Conservation (phyloP, 2,329 filamentous ascomycete genomes). For the Pyrenochaeta sp. region DNA sequence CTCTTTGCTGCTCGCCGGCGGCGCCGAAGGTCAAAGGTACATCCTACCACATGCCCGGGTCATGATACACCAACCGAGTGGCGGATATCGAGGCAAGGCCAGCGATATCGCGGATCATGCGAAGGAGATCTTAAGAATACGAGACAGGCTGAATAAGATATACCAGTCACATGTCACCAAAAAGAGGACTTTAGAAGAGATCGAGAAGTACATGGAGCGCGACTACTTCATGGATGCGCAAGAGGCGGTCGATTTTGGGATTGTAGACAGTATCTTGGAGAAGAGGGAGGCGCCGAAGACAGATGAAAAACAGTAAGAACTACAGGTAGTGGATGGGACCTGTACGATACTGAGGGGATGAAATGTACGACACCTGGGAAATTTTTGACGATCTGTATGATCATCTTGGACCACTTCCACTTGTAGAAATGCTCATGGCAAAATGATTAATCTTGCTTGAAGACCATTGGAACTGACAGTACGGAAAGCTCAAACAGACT, state of each 20-base stretch:
- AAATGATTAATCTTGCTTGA: too few species aligned
- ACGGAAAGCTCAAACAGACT: too few species aligned
- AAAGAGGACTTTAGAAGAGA: slow-evolving; percentile 77
- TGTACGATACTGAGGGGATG: neutral
- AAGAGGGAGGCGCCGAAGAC: slow-evolving; percentile 63
- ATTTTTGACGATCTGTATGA: neutral
- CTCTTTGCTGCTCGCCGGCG: slow-evolving; percentile 84
- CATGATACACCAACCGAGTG: slow-evolving; percentile 96
- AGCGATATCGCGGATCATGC: slow-evolving; percentile 95
- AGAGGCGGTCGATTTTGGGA: slow-evolving; percentile 88
- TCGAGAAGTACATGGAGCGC: slow-evolving; percentile 95
- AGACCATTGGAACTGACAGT: too few species aligned
- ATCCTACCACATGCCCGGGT: slow-evolving; percentile 92
- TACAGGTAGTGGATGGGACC: neutral
- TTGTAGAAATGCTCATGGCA: too few species aligned
- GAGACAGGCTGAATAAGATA: slow-evolving; percentile 87
- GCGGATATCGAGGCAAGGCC: slow-evolving; percentile 73
- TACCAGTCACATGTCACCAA: slow-evolving; percentile 87
- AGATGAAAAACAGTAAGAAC: slow-evolving; percentile 27
- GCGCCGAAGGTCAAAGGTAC: slow-evolving; percentile 83
- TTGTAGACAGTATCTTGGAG: slow-evolving; percentile 87
- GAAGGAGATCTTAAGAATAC: slow-evolving; percentile 90
- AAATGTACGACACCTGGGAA: too few species aligned
- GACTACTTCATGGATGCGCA: slow-evolving; percentile 92
- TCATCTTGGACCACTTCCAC: too few species aligned